These are phyloP conservation scores for Quercus variabilis DNA, from an alignment of 306 rosid genomes.

Conservation along the genomic window DNA sequence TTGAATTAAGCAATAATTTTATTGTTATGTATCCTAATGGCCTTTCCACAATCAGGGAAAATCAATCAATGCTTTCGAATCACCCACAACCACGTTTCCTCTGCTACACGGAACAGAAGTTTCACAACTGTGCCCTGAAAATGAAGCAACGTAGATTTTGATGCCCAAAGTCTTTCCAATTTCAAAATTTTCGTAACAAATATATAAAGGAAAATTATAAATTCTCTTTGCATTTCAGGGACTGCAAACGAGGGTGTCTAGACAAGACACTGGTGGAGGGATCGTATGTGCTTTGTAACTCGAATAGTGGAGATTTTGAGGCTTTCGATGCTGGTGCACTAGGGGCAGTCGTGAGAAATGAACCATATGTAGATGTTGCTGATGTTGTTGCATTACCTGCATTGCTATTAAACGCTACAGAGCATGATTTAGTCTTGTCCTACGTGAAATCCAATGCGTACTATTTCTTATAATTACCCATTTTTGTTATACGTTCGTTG, in stretches of 20 bases:
- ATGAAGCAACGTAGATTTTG: neutral
- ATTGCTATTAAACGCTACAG: neutral
- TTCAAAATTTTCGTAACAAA: neutral
- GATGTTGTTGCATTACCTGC: conserved; percentile 5
- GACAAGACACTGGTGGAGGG: conserved; percentile 19
- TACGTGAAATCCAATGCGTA: neutral
- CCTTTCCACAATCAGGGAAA: neutral
- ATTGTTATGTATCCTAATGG: too few species aligned
- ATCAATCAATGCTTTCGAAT: conserved; percentile 1
- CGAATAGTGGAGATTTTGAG: neutral
- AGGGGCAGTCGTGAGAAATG: conserved; percentile 5
- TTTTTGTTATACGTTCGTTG: neutral
- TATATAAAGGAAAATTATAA: too few species aligned
- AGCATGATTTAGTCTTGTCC: neutral
- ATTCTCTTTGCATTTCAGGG: neutral
- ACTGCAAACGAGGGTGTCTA: neutral
- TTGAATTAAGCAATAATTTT: too few species aligned
- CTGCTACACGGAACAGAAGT: neutral
- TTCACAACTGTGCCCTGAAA: neutral
- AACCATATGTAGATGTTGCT: neutral
- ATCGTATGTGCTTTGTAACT: conserved; percentile 26
- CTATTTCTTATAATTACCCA: neutral
- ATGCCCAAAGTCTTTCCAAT: neutral
- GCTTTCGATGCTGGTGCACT: conserved; percentile 18
- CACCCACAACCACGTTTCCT: neutral